These are phyloP conservation scores for Cyclanthera cordifolia DNA, from an alignment of 306 rosid genomes.

Conservation along the genomic window DNA sequence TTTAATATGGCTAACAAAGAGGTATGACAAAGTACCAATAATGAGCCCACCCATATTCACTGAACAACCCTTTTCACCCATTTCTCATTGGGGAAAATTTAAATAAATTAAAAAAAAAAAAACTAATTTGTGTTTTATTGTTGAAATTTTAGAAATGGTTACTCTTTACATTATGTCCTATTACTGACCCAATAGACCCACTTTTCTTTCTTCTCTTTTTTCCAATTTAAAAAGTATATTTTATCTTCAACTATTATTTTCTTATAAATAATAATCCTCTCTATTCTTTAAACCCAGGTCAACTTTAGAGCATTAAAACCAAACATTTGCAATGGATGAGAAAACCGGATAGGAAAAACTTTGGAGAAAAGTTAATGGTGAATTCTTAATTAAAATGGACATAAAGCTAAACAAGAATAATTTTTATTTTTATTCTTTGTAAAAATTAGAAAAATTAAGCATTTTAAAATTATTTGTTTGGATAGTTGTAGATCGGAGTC, in stretches of 20 bases:
- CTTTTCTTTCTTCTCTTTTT: no score
- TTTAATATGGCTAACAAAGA: neutral
- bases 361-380: no score
- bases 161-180: conserved; percentile 29
- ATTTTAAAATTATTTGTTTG: neutral
- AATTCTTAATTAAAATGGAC: neutral
- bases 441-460: neutral
- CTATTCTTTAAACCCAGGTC: no score
- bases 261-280: no score
- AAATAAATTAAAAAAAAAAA: neutral
- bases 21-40: neutral
- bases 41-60: neutral
- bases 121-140: neutral
- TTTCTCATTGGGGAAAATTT: neutral
- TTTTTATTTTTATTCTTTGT: neutral
- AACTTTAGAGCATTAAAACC: no score
- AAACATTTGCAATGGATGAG: no score
- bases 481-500: no score
- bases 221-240: no score
- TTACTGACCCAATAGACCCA: no score
- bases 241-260: no score
- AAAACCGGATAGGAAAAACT: no score
- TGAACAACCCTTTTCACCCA: neutral
- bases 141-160: no score
- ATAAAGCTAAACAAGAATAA: neutral